phyloP scores from a whole-genome alignment of 768 basidiomycete species.

The Clitopilus passeckerianus region DNA sequence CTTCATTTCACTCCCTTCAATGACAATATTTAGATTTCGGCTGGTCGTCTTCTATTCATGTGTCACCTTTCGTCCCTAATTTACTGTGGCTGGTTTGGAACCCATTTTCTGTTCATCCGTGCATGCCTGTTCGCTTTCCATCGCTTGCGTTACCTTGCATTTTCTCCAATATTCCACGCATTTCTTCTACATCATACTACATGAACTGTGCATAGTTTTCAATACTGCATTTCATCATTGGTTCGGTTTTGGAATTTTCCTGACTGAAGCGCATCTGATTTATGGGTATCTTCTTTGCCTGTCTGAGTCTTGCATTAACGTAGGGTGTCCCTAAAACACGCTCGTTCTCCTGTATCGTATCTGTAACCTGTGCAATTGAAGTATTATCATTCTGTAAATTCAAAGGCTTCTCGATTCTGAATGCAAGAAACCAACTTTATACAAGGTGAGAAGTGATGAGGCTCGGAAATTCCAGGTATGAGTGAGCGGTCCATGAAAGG shows the following conservation, averaged over 20 bases:
- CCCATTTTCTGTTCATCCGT: conserved; percentile 2
- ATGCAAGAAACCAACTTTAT: too few species aligned
- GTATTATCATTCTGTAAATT: too few species aligned
- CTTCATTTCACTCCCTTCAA: not conserved
- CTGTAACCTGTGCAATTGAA: too few species aligned
- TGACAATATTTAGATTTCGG: conserved; percentile 4
- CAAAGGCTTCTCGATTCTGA: too few species aligned
- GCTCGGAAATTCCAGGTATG: too few species aligned
- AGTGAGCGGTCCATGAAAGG: too few species aligned
- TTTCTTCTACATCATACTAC: not conserved
- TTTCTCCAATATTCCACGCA: conserved; percentile 4
- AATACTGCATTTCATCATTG: conserved; percentile 4
- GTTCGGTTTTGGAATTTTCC: not conserved
- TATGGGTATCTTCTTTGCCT: not conserved
- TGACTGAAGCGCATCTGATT: not conserved
- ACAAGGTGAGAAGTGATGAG: too few species aligned
- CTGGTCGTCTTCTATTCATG: conserved; percentile 7
- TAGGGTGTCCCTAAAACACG: too few species aligned
- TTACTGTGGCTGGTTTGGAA: conserved; percentile 3
- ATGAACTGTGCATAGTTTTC: conserved; percentile 2
- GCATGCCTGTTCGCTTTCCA: conserved; percentile 2
- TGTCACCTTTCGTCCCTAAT: not conserved
- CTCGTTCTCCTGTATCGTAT: too few species aligned
- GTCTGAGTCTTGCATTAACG: too few species aligned
- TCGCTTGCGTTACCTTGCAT: not conserved